Conservation (phyloP, 768 basidiomycete species). For the Boletus sp. region DNA sequence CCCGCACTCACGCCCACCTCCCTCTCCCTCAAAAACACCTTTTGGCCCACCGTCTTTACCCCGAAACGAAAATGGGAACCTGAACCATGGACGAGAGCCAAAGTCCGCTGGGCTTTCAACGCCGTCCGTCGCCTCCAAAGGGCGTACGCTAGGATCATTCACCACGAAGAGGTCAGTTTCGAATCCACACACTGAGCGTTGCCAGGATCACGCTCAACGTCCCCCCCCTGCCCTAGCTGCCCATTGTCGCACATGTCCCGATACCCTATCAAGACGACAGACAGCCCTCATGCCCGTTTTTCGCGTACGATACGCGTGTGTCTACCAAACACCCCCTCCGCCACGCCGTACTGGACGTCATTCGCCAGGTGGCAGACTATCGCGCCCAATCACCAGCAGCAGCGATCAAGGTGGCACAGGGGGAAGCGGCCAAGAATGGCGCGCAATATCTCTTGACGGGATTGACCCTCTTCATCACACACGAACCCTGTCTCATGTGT, state of each 20-base stretch:
- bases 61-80: slow-evolving; percentile 66
- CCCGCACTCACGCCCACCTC: slow-evolving; percentile 68
- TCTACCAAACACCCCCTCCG: slow-evolving; percentile 74
- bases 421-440: slow-evolving; percentile 47
- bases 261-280: slow-evolving; percentile 40
- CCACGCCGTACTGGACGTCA: slow-evolving; percentile 78
- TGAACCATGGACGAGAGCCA: slow-evolving; percentile 63
- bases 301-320: slow-evolving; percentile 67
- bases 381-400: slow-evolving; percentile 30
- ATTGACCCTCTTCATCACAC: slow-evolving; percentile 80
- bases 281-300: slow-evolving; percentile 36
- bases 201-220: background rate
- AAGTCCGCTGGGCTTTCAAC: slow-evolving; percentile 70
- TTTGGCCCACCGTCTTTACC: slow-evolving; percentile 86
- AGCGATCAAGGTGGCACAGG: background rate
- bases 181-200: background rate
- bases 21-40: slow-evolving; percentile 56
- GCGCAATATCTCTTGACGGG: slow-evolving; percentile 86
- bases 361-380: slow-evolving; percentile 62
- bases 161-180: slow-evolving; percentile 55
- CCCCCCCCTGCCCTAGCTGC: slow-evolving; percentile 44
- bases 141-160: slow-evolving; percentile 45
- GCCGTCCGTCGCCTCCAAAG: slow-evolving; percentile 55
- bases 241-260: slow-evolving; percentile 72
- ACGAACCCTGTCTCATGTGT: slow-evolving; percentile 98